These are phyloP conservation scores for Tuber umbilicatum DNA, from an alignment of 495 filamentous ascomycete genomes.

Conservation along the genomic window DNA sequence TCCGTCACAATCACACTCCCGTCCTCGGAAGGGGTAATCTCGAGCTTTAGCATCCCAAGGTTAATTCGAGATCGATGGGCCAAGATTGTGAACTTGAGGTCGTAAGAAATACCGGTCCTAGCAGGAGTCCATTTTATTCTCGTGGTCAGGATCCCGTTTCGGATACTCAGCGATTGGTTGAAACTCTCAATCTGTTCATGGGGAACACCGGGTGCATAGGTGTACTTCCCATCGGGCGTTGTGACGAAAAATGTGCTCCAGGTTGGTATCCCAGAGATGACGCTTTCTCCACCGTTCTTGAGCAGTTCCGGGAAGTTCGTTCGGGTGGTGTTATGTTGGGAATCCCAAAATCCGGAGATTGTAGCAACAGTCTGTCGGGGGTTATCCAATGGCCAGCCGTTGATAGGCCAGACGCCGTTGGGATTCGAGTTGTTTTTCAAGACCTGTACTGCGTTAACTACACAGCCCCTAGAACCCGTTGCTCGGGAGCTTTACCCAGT, in stretches of 20 bases:
- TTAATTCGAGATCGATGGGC: slow-evolving; percentile 46
- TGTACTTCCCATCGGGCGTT: slow-evolving; percentile 51
- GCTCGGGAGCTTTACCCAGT: slow-evolving; percentile 43
- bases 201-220: slow-evolving; percentile 58
- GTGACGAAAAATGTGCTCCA: slow-evolving; percentile 45
- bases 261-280: slow-evolving; percentile 68
- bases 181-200: slow-evolving; percentile 56
- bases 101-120: slow-evolving; percentile 19
- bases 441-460: slow-evolving; percentile 17
- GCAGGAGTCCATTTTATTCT: slow-evolving; percentile 60
- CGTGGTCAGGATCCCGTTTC: slow-evolving; percentile 58
- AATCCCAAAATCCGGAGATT: slow-evolving; percentile 65
- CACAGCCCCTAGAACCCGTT: neutral
- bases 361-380: slow-evolving; percentile 65
- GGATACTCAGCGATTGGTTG: slow-evolving; percentile 57
- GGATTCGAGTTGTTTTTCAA: slow-evolving; percentile 19
- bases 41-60: slow-evolving; percentile 48
- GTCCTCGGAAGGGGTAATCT: slow-evolving; percentile 46
- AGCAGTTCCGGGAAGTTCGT: slow-evolving; percentile 68
- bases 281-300: slow-evolving; percentile 65
- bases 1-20: slow-evolving; percentile 49
- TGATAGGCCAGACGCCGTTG: slow-evolving; percentile 50
- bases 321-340: slow-evolving; percentile 55
- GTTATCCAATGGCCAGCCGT: slow-evolving; percentile 69
- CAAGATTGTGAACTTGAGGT: slow-evolving; percentile 45